phyloP scores from a whole-genome alignment of 164 flowering plant genomes.

The Brasenia schreberi region DNA sequence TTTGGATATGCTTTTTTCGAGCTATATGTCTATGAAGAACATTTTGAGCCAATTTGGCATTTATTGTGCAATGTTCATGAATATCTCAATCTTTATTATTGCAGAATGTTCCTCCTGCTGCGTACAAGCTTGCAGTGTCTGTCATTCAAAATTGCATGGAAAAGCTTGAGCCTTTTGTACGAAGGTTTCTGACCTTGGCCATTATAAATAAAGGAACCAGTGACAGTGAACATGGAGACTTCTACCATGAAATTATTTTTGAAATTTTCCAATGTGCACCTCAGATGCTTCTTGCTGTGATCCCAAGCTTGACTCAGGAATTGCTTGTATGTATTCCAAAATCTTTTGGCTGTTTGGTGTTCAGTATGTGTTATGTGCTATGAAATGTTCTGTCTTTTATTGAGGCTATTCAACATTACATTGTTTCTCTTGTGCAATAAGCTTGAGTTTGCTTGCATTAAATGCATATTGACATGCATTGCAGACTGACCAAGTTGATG shows the following conservation, averaged over 20 bases:
- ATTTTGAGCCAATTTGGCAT: too few species aligned
- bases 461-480: not conserved
- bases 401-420: too few species aligned
- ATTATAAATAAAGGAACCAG: slow-evolving; percentile 52
- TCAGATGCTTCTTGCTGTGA: slow-evolving; percentile 67
- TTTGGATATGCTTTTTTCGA: too few species aligned
- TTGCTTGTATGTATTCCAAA: slow-evolving; percentile 39
- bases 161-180: slow-evolving; percentile 47
- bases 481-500: slow-evolving; percentile 95
- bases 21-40: too few species aligned
- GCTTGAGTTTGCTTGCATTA: too few species aligned
- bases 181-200: slow-evolving; percentile 55
- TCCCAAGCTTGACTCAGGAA: slow-evolving; percentile 72
- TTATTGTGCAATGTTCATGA: too few species aligned
- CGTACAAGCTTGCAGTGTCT: slow-evolving; percentile 58
- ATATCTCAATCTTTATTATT: not conserved
- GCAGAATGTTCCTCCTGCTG: slow-evolving; percentile 50
- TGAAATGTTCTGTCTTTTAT: not conserved
- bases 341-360: not conserved
- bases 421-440: too few species aligned
- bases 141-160: slow-evolving; percentile 46
- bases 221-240: slow-evolving; percentile 53
- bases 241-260: slow-evolving; percentile 68
- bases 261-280: slow-evolving; percentile 64
- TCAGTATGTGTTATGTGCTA: not conserved